Base-by-base conservation (phyloP, 108 stramenopile species). In the Asterionellopsis glacialis region DNA sequence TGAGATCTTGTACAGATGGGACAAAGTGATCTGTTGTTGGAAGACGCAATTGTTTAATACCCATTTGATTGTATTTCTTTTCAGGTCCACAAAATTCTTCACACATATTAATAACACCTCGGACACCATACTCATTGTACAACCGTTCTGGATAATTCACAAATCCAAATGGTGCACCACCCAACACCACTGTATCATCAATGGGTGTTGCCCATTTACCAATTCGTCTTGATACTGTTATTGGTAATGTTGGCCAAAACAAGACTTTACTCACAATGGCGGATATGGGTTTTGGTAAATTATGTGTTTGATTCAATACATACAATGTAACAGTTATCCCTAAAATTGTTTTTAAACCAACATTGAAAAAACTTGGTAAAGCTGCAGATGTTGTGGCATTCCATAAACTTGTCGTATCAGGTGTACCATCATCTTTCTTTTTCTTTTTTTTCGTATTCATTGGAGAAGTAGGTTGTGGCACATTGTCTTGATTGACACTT, bases 11-110 rank as follows among this genome's bases (percentile, higher is more conserved):
- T 24, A 83, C 55, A 33, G 81, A 73, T 12, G 91, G 91, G 61
- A 87, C 87, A 73, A 88, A 92, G 69, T 92, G 91, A 76, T 92
- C 91, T 5, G 77, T 80, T 3, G 91, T 92, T 1, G 85, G 87
- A 16, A 92, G 74, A 44, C 73, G 75, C 45, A 92, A 53, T 15
- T 92, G 68, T 24, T 81, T 76, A 15, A 88, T 89, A 4, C 91
- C 91, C 38, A 92, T 57, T 48, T 67, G 59, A 41, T 74, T 27
- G 65, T 92, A 92, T 40, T 81, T 67, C 41, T 59, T 52, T 16
- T 67, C 23, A 0, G 91, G 91, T 5, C 91, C 91, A 15, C 59
- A 15, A 54, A 87, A 92, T 55, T 92, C 91, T 44, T 92, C 87
- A 56, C 91, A 92, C 73, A 92, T 68, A 47, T 92, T 92, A 61